phyloP scores from a whole-genome alignment of 441 rosid species.

The Sinapis alba region DNA sequence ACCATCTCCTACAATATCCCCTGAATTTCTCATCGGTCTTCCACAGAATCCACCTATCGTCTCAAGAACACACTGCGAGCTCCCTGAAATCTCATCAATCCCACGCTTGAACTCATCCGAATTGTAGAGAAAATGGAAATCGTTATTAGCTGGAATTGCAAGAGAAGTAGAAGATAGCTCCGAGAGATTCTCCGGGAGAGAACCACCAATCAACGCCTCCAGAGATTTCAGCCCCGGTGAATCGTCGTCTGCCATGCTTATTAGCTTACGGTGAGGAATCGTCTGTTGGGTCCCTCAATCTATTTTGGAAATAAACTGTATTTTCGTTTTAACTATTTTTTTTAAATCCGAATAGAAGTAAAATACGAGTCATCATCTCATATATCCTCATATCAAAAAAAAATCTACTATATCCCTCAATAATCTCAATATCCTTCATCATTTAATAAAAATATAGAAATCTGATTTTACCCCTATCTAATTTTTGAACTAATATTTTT shows the following conservation, averaged over 20 bases:
- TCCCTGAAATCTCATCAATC: slow-evolving; percentile 41
- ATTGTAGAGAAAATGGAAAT: slow-evolving; percentile 69
- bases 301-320: too few relatives aligned
- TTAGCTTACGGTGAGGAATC: background rate
- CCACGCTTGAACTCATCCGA: slow-evolving; percentile 69
- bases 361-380: too few relatives aligned
- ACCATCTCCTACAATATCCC: slow-evolving; percentile 46
- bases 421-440: too few relatives aligned
- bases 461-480: too few relatives aligned
- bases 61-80: slow-evolving; percentile 57
- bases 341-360: too few relatives aligned
- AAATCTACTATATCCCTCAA: too few relatives aligned
- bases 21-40: slow-evolving; percentile 31
- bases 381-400: too few relatives aligned
- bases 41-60: slow-evolving; percentile 51
- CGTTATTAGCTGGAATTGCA: slow-evolving; percentile 61
- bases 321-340: too few relatives aligned
- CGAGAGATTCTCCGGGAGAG: slow-evolving; percentile 52
- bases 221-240: slow-evolving; percentile 34
- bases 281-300: too few relatives aligned
- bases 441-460: too few relatives aligned
- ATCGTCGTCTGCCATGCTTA: slow-evolving; percentile 27
- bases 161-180: slow-evolving; percentile 53
- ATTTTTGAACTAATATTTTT: too few relatives aligned
- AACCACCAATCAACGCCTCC: slow-evolving; percentile 38